Evolutionary conservation across 148 eudicot species (phyloP), one percentile per base, ranked within the genome.

Genomic region (Silene latifolia): DNA sequence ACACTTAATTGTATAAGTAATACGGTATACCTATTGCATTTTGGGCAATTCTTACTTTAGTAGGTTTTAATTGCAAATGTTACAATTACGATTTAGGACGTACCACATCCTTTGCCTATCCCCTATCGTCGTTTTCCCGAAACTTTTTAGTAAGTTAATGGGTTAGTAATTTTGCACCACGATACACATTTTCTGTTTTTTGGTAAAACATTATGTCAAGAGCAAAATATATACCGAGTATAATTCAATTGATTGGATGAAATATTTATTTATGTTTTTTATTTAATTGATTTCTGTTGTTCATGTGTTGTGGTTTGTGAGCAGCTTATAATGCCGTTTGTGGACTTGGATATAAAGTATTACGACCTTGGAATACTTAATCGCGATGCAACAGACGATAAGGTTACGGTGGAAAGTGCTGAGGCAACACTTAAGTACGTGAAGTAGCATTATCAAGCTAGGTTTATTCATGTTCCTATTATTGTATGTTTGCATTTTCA

Each of bases 401-500:
- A 74, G 74, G 83, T 85, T 35, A 85, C 88, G 7, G 76, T 85
- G 19, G 88, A 85, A 76, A 85, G 88, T 78, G 88, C 88, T 23
- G 85, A 85, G 77, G 88, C 88, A 8, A 75, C 88, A 24, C 76
- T 82, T 4, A 85, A 85, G 88, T 85, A 85, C 68, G 88, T 62
- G 15, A 11, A 24, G 0, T 65, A 7, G 61, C 23, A 27, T 19
- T 64, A 47, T n/a, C 62, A 63, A 14, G 61, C 20, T 17, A 20
- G 19, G 27, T 42, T 59, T 42, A 44, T 51, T 35, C 47, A 11
- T 66, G 19, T 19, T 15, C 57, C 15, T 17, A 7, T 11, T 54
- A 17, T n/a, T 35, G 24, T 57, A 47, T 63, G 19, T 66, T 39
- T 67, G 19, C 2, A 35, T 67, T 44, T 35, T 25, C 42, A 62